Base-by-base conservation (phyloP, 306 rosid species). In the Gleditsia sinensis region DNA sequence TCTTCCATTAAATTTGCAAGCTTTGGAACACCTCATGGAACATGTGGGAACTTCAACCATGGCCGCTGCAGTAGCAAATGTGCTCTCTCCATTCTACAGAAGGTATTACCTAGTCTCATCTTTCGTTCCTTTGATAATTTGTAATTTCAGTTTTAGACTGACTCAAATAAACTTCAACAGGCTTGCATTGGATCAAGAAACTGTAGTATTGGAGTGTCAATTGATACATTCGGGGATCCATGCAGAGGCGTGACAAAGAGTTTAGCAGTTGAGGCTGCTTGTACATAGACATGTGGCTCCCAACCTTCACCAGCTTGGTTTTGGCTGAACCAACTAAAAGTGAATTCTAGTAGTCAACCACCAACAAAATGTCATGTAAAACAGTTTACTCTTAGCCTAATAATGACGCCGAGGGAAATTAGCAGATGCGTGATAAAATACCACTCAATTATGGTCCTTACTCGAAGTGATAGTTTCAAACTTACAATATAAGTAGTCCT, bases 1-100 rank as follows among this genome's bases (percentile, higher is more conserved):
- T 88, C 98, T 76, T 86, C 94, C 68, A 86, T 94, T 72, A 88
- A 86, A 64, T 91, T 94, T 61, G 99, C 97, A 9, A 92, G 97
- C 79, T 94, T 81, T 16, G 97, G 97, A 69, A 88, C 85, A 6
- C 99, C 97, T 34, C 65, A 10, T 0, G 99, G 99, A 13, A 83
- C 88, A 48, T 94, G 99, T 34, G 96, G 99, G 36, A 86, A 81
- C 78, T 92, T 84, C 68, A 80, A 62, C 77, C 92, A 84, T 25
- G 96, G 97, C 72, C 75, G 62, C 1, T 94, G 98, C 88, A 83
- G 76, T 76, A 88, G 95, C 82, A 75, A 20, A 19, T 75, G n/a
- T 5, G 86, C 96, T 39, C 86, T 88, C 57, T 80, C 95, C 71
- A 53, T 88, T 75, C 82, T 92, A 53, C 91, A 87, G 55, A 84